Percentiles rank a stretch among this genome's conserved stretches.
phyloP scores from a whole-genome alignment of 2,329 filamentous ascomycete genomes.

The Orbilia blumenaviensis region DNA sequence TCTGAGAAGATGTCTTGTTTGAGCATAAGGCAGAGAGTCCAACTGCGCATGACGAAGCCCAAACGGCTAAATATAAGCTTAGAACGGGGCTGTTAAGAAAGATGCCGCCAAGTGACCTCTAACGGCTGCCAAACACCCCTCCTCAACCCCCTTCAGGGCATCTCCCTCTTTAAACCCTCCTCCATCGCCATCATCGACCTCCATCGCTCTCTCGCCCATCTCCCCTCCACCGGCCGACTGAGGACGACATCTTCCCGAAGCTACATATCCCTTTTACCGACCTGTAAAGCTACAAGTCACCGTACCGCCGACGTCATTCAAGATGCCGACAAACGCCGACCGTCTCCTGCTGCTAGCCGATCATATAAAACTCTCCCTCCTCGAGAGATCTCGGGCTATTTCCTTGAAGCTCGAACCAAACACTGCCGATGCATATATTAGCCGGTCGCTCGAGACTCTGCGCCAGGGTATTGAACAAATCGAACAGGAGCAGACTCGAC shows the following conservation, averaged over 20 bases:
- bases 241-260: background rate
- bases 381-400: slow-evolving; percentile 87
- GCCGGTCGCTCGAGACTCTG: slow-evolving; percentile 85
- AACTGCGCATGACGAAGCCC: slow-evolving; percentile 11
- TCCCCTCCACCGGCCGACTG: background rate
- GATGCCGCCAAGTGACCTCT: slow-evolving; percentile 3
- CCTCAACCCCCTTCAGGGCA: background rate
- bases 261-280: background rate
- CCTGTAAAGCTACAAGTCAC: background rate
- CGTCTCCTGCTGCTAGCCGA: slow-evolving; percentile 94
- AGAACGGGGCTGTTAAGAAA: background rate
- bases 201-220: background rate
- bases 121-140: slow-evolving; percentile 15
- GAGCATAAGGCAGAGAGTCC: background rate
- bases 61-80: slow-evolving; percentile 7
- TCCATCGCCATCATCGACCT: background rate
- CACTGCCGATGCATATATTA: slow-evolving; percentile 87
- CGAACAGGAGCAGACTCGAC: slow-evolving; percentile 70
- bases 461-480: slow-evolving; percentile 79
- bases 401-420: slow-evolving; percentile 80
- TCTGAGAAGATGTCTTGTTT: background rate
- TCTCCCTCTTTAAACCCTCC: background rate
- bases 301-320: slow-evolving; percentile 9
- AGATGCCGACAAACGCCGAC: slow-evolving; percentile 59
- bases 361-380: slow-evolving; percentile 93